A percentile compares a stretch with the other conserved stretches of the same genome.
Evolutionary conservation across 805 yeast genomes (phyloP).

Genomic region (Cyberlindnera misumaiensis): DNA sequence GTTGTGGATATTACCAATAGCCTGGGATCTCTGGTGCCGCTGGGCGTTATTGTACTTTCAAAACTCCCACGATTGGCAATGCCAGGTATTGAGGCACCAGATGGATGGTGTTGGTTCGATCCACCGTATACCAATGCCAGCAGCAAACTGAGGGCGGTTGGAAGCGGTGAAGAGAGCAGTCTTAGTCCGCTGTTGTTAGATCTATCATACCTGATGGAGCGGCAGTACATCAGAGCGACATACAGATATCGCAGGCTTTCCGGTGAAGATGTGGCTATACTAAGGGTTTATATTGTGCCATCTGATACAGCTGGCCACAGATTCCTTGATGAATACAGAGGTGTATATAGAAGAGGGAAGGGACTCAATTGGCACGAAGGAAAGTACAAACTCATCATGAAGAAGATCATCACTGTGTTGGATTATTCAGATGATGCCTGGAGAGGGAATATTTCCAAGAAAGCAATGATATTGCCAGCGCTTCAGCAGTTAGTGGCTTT

Average conservation of each 20-base stretch:
- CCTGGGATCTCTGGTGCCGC: slow-evolving; percentile 28
- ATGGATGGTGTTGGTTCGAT: slow-evolving; percentile 54
- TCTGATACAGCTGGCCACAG: slow-evolving; percentile 33
- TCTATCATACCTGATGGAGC: slow-evolving; percentile 36
- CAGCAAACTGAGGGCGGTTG: slow-evolving; percentile 5
- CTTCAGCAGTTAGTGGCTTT: slow-evolving; percentile 11
- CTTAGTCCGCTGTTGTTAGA: slow-evolving; percentile 26
- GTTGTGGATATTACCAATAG: slow-evolving; percentile 12
- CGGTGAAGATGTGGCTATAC: slow-evolving; percentile 14
- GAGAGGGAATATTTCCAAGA: slow-evolving; percentile 13
- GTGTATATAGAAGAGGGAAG: slow-evolving; percentile 27
- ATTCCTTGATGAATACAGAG: slow-evolving; percentile 31
- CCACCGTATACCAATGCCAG: slow-evolving; percentile 29
- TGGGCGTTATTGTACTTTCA: slow-evolving; percentile 43
- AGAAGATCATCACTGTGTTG: slow-evolving; percentile 30
- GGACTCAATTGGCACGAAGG: slow-evolving; percentile 28
- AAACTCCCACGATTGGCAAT: slow-evolving; percentile 35
- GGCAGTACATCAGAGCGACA: slow-evolving; percentile 36
- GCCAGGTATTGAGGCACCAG: slow-evolving; percentile 32
- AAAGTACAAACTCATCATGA: slow-evolving; percentile 27
- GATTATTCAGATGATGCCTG: slow-evolving; percentile 38
- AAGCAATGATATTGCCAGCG: slow-evolving; percentile 15
- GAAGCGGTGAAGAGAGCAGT: slow-evolving; percentile 10
- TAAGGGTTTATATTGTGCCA: slow-evolving; percentile 45
- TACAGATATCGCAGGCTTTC: slow-evolving; percentile 24